Evolutionary conservation across 345 rosid species (phyloP).

Genomic region (Pseudoturritis turrita): DNA sequence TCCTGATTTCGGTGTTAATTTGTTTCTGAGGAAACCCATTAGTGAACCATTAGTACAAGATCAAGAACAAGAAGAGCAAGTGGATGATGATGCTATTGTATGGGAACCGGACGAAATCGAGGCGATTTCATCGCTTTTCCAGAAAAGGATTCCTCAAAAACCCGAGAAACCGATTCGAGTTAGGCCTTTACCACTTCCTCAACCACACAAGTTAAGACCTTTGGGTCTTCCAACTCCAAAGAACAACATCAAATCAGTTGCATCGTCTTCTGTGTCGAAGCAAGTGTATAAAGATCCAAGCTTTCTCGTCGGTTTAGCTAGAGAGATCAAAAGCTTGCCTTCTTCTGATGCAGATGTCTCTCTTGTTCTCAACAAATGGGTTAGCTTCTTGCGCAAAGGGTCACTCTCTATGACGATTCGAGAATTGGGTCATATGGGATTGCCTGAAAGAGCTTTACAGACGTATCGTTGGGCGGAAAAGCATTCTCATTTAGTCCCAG

Average conservation of each 20-base stretch:
- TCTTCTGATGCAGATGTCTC: constrained; percentile 48
- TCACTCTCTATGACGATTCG: constrained; percentile 64
- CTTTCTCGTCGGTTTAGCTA: constrained; percentile 65
- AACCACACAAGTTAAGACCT: constrained; percentile 72
- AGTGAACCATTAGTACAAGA: not conserved
- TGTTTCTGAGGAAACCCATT: constrained; percentile 63
- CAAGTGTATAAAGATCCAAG: constrained; percentile 52
- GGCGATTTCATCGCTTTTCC: constrained; percentile 76
- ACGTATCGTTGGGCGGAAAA: constrained; percentile 81
- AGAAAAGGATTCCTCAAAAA: constrained; percentile 71
- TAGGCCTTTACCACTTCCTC: constrained; percentile 78
- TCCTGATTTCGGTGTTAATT: constrained; percentile 76
- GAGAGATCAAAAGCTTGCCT: constrained; percentile 49
- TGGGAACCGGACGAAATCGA: constrained; percentile 76
- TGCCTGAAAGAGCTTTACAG: constrained; percentile 77
- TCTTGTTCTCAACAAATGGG: constrained; percentile 48
- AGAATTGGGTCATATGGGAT: constrained; percentile 78
- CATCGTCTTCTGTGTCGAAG: constrained; percentile 34
- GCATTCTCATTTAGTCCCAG: constrained; percentile 60
- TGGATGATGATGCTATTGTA: constrained; percentile 18
- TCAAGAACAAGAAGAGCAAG: constrained; percentile 28
- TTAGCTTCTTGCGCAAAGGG: constrained; percentile 66
- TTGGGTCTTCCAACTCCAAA: constrained; percentile 61
- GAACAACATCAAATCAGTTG: constrained; percentile 27
- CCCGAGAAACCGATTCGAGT: constrained; percentile 49